Evolutionary conservation across 2,329 filamentous ascomycete genomes (phyloP), one percentile per base, ranked within the genome.

Genomic region (Aspergillus ochraceus): DNA sequence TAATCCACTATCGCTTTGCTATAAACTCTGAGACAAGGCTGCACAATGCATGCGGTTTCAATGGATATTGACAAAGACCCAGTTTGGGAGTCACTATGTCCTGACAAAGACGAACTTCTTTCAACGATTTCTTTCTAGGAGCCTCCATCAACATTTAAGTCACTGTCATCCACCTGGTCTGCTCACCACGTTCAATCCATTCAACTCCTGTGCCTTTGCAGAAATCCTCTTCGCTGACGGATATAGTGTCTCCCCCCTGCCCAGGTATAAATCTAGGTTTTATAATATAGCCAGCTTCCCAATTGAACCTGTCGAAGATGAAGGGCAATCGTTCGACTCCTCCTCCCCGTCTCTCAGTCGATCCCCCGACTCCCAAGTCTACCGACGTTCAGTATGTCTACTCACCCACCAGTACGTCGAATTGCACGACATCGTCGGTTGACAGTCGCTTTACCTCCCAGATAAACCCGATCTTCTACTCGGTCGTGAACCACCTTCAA

Each of bases 401-500:
- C 12, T 47, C 45, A 24, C 45, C 45, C 45, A 22, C 10, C 45
- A 24, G 19, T 26, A 11, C 24, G 6, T n/a, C 17, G 29, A 12
- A 20, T 26, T 24, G 47, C 42, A 29, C 5, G 20, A 14, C 24
- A 14, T 6, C 51, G 12, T 17, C 46, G 52, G 8, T 11, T 54
- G 45, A 45, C 57, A 46, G 42, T 36, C 46, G 32, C 24, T 9
- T 17, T 29, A 53, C 29, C n/a, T 36, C 26, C 11, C 30, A 58
- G 47, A 58, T 59, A 54, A 53, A 65, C 11, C 54, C 62, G 12
- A 14, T 22, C 47, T 67, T 55, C 59, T 32, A 57, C 36, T 50
- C 47, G 19, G 60, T 62, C 55, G 59, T 76, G 20, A n/a, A 59
- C 20, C 69, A 75, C 59, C 68, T 79, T 19, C 59, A 64, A 17